Percentiles rank a stretch among this genome's conserved stretches.
phyloP scores from a whole-genome alignment of 2,329 filamentous ascomycete genomes.

The Talaromyces albobiverticillius region DNA sequence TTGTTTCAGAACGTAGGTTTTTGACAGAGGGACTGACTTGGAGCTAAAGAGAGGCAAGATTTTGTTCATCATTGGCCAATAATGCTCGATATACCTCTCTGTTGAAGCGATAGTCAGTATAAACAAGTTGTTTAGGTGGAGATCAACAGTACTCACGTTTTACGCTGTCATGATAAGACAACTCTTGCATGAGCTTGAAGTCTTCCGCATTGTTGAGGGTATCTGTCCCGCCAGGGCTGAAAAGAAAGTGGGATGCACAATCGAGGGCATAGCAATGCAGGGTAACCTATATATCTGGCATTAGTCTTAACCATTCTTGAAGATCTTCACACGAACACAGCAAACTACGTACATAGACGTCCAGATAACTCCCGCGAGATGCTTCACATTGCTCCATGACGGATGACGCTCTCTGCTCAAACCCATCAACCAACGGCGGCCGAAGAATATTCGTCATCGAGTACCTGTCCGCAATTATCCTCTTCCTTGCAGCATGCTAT shows the following conservation, averaged over 20 bases:
- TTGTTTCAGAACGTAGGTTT: slow-evolving; percentile 8
- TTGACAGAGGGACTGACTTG: slow-evolving; percentile 1
- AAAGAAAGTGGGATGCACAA: slow-evolving; percentile 67
- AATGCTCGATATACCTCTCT: slow-evolving; percentile 27
- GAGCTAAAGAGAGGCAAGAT: slow-evolving; percentile 3
- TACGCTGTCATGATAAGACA: slow-evolving; percentile 65
- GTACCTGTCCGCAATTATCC: slow-evolving; percentile 64
- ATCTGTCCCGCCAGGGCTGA: slow-evolving; percentile 63
- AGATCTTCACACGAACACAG: not conserved
- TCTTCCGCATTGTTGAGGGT: slow-evolving; percentile 57
- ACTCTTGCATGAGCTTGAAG: slow-evolving; percentile 65
- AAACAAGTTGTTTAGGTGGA: not conserved
- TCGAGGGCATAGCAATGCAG: slow-evolving; percentile 69
- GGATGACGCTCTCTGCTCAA: slow-evolving; percentile 54
- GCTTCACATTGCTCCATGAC: slow-evolving; percentile 56
- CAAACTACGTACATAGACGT: slow-evolving; percentile 57
- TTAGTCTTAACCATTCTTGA: not conserved
- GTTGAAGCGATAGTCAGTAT: not conserved
- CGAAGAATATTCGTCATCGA: slow-evolving; percentile 66
- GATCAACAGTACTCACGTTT: slow-evolving; percentile 50
- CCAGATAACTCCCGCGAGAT: slow-evolving; percentile 47
- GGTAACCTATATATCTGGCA: slow-evolving; percentile 25
- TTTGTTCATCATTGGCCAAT: slow-evolving; percentile 33
- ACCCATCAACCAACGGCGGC: slow-evolving; percentile 53
- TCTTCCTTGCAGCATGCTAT: slow-evolving; percentile 62